A percentile compares a stretch with the other conserved stretches of the same genome.
These are phyloP conservation scores for Poterioochromonas sp. DNA, from an alignment of 352 stramenopile genomes.

Conservation along the genomic window DNA sequence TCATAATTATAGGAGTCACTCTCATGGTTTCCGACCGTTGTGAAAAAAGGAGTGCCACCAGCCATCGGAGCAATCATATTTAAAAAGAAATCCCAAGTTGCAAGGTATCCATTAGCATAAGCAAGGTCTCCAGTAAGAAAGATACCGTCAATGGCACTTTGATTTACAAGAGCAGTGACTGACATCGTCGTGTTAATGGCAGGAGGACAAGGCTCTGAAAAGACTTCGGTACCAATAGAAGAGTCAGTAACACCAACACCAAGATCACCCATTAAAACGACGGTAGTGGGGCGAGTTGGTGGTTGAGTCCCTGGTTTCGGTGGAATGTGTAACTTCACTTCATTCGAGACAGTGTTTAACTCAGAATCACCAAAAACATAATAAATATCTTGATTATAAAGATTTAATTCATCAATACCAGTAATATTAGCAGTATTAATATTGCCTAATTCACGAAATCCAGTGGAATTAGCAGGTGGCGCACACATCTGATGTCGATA, in stretches of 20 bases:
- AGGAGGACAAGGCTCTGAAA: constrained; percentile 8
- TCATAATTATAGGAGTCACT: no score
- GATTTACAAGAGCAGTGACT: constrained; percentile 46
- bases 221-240: constrained; percentile 24
- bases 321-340: constrained; percentile 17
- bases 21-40: constrained; percentile 44
- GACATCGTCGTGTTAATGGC: constrained; percentile 47
- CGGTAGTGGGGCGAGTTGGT: constrained; percentile 34
- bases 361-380: constrained; percentile 35
- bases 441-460: constrained; percentile 24
- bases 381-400: constrained; percentile 18
- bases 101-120: constrained; percentile 50
- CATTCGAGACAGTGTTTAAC: background rate
- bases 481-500: constrained; percentile 32
- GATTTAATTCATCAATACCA: constrained; percentile 22
- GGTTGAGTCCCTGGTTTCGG: constrained; percentile 35
- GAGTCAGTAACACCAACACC: constrained; percentile 36
- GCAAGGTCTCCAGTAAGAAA: constrained; percentile 53
- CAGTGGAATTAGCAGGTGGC: constrained; percentile 30
- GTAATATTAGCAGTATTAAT: constrained; percentile 33
- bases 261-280: constrained; percentile 53
- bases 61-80: constrained; percentile 44
- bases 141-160: constrained; percentile 49
- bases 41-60: constrained; percentile 35
- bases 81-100: constrained; percentile 48